A percentile compares a stretch with the other conserved stretches of the same genome.
These are phyloP conservation scores for Colletotrichum sp. DNA, from an alignment of 2,329 filamentous ascomycete genomes.

Conservation along the genomic window DNA sequence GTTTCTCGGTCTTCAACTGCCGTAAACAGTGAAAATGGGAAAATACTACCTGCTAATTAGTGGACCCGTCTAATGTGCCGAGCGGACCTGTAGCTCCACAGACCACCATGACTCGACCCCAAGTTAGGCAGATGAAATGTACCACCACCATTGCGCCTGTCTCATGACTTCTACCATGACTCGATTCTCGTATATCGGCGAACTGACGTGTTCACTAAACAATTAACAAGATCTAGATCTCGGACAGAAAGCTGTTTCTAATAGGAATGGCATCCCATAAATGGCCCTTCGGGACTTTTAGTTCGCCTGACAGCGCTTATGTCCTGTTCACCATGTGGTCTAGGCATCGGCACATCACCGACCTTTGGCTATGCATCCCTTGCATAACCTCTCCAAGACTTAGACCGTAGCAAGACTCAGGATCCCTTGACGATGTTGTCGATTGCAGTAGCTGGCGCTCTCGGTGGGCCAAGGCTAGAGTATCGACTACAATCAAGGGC, in stretches of 20 bases:
- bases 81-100: background rate
- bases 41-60: background rate
- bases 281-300: background rate
- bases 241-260: background rate
- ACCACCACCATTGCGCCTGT: background rate
- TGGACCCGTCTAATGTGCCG: background rate
- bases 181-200: background rate
- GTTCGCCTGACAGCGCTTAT: background rate
- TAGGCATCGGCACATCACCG: background rate
- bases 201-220: background rate
- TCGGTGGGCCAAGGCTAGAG: background rate
- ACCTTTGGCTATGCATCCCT: background rate
- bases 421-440: background rate
- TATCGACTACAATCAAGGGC: background rate
- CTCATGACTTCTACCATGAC: background rate
- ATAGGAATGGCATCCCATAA: background rate
- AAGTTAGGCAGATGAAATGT: background rate
- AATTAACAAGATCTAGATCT: background rate
- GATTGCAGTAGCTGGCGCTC: background rate
- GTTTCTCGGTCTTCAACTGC: background rate
- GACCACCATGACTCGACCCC: background rate
- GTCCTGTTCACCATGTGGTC: background rate
- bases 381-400: background rate
- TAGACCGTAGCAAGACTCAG: background rate
- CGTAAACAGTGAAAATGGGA: background rate